phyloP scores from a whole-genome alignment of 202 grass and related monocot species.

The Setaria italica region DNA sequence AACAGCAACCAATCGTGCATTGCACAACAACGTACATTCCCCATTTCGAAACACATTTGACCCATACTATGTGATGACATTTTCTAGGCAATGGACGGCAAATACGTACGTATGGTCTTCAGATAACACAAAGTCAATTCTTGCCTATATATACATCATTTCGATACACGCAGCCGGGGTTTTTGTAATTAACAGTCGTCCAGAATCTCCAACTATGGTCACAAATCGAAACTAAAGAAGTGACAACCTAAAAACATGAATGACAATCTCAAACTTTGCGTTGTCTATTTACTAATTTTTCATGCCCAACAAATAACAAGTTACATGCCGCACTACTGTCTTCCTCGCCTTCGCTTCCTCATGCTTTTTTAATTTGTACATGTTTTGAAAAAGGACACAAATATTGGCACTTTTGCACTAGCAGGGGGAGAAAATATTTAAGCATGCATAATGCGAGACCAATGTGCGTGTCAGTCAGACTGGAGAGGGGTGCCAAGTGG shows the following conservation, averaged over 20 bases:
- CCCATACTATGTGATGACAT: not conserved
- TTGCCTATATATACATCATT: not conserved
- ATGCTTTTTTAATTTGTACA: not conserved
- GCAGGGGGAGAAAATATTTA: not conserved
- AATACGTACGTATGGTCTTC: not conserved
- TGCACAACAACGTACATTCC: not conserved
- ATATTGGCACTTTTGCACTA: not conserved
- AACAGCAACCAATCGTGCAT: constrained; percentile 20
- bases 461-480: constrained; percentile 26
- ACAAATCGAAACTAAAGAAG: not conserved
- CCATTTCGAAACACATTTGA: constrained; percentile 29
- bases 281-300: not conserved
- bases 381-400: not conserved
- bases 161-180: not conserved
- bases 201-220: not conserved
- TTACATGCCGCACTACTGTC: not conserved
- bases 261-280: not conserved
- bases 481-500: constrained; percentile 23
- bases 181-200: not conserved
- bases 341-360: not conserved
- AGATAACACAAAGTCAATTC: not conserved
- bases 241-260: not conserved
- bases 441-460: not conserved
- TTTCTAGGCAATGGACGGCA: constrained; percentile 15
- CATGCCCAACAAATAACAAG: not conserved